phyloP scores from a whole-genome alignment of 1,284 basidiomycete genomes.

The Rhodotorula sp. region DNA sequence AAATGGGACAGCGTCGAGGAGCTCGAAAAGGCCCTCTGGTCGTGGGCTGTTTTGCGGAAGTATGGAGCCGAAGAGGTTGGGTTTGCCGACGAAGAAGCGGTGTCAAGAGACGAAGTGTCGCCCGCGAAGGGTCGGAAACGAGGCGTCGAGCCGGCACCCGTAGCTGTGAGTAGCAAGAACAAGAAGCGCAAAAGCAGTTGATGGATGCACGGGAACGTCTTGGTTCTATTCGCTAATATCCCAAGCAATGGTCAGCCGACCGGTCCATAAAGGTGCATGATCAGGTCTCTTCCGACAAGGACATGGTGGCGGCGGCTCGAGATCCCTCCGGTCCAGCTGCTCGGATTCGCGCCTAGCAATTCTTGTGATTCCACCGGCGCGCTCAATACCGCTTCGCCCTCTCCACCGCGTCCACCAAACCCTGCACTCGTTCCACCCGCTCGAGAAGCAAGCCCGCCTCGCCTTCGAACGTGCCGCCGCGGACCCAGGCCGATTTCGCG shows the following conservation, averaged over 20 bases:
- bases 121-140: not conserved
- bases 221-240: too few species aligned
- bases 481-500: slow-evolving; percentile 68
- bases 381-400: not conserved
- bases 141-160: too few species aligned
- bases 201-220: not conserved
- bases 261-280: not conserved
- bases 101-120: too few species aligned
- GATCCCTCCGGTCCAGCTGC: not conserved
- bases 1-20: slow-evolving; percentile 25
- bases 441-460: slow-evolving; percentile 25
- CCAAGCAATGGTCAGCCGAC: too few species aligned
- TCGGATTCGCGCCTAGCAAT: not conserved
- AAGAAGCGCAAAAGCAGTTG: slow-evolving; percentile 5
- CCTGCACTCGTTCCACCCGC: slow-evolving; percentile 16
- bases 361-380: not conserved
- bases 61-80: not conserved
- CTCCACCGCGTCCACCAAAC: slow-evolving; percentile 21
- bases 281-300: not conserved
- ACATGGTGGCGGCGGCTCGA: not conserved
- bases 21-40: slow-evolving; percentile 32
- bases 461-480: slow-evolving; percentile 53
- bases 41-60: slow-evolving; percentile 17
- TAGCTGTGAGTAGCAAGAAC: not conserved
- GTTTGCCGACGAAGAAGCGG: not conserved